Evolutionary conservation across 139 green algal genomes (phyloP).

Genomic region (Volvox africanus): DNA sequence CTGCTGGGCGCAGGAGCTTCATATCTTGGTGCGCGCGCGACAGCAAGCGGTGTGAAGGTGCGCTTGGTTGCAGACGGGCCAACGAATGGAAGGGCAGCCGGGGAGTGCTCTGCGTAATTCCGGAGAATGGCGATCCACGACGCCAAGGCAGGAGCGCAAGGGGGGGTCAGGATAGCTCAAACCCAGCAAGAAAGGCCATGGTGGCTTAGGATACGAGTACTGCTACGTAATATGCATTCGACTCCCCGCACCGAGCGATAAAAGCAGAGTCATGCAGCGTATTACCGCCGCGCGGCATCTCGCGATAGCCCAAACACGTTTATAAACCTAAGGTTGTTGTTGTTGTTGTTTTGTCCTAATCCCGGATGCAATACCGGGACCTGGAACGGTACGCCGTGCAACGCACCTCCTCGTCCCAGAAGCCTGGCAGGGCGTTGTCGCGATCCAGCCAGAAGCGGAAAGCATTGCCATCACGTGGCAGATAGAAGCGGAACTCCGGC

Average conservation of each 20-base stretch:
- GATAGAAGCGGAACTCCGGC: conserved; percentile 53
- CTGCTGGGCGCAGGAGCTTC: conserved; percentile 38
- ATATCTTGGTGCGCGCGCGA: conserved; percentile 13
- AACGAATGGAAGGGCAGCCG: conserved; percentile 51
- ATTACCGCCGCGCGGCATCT: no score
- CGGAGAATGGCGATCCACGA: not conserved
- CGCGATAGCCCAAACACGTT: no score
- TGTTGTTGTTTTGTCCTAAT: no score
- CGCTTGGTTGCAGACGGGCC: conserved; percentile 53
- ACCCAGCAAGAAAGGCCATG: no score
- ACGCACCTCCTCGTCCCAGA: conserved; percentile 44
- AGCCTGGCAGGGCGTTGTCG: conserved; percentile 49
- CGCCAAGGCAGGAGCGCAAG: no score
- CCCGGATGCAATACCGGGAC: no score
- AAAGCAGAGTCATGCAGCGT: no score
- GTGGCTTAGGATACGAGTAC: no score
- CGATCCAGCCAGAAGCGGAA: conserved; percentile 62
- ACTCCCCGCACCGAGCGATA: no score
- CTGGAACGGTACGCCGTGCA: not conserved
- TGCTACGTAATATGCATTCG: no score
- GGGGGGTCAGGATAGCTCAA: no score
- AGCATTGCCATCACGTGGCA: conserved; percentile 47
- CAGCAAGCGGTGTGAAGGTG: conserved; percentile 37
- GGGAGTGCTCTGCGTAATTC: not conserved
- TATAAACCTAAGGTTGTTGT: no score